These are phyloP conservation scores for Fraxinus ornus DNA, from an alignment of 305 asterid genomes.

Conservation along the genomic window DNA sequence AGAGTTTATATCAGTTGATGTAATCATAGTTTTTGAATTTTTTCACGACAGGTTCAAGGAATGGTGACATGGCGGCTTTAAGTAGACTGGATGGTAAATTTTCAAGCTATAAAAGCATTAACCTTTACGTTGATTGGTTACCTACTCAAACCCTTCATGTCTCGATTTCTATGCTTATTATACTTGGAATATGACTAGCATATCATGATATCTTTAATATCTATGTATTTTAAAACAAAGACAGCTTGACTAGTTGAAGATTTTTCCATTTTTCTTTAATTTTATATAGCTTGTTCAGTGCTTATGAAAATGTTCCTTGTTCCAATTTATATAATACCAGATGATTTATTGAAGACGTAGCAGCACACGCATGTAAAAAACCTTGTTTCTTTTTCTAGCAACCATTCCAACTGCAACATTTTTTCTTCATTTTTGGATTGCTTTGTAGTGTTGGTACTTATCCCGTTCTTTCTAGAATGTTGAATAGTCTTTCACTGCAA, in stretches of 20 bases:
- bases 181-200: background rate
- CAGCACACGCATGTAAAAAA: background rate
- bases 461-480: background rate
- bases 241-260: background rate
- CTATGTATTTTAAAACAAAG: background rate
- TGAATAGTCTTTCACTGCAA: background rate
- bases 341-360: background rate
- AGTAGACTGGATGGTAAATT: conserved; percentile 43
- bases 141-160: background rate
- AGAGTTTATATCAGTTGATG: background rate
- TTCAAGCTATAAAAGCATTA: background rate
- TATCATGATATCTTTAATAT: background rate
- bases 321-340: background rate
- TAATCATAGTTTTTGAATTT: conserved; percentile 8
- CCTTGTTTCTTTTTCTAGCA: background rate
- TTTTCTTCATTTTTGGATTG: background rate
- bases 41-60: conserved; percentile 37
- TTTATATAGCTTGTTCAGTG: background rate
- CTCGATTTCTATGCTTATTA: conserved; percentile 2
- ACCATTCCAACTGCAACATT: background rate
- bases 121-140: background rate
- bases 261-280: background rate
- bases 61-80: conserved; percentile 28
- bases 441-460: background rate
- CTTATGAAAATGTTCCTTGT: background rate